Conservation (phyloP, 768 basidiomycete species). For the Rhodotorula graminis region DNA sequence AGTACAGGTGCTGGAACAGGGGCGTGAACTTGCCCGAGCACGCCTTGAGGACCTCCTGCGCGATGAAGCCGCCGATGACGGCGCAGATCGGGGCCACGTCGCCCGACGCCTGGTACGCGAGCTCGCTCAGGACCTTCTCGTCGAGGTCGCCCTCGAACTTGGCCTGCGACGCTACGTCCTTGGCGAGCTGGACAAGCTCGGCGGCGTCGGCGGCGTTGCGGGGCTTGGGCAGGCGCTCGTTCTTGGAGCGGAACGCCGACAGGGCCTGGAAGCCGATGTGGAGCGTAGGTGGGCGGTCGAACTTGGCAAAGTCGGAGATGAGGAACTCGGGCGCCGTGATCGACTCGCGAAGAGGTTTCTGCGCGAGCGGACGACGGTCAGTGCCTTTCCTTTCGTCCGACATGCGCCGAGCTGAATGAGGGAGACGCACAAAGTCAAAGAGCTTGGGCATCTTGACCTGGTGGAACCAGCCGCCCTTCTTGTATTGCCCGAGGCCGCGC, state of each 20-base stretch:
- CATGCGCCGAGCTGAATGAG: no score
- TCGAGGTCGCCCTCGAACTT: slow-evolving; percentile 64
- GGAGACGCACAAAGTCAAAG: slow-evolving; percentile 73
- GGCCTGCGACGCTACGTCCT: slow-evolving; percentile 57
- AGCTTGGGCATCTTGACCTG: slow-evolving; percentile 99
- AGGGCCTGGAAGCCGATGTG: slow-evolving; percentile 94
- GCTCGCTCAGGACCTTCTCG: slow-evolving; percentile 67
- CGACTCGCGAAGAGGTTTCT: slow-evolving; percentile 93
- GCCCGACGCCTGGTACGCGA: slow-evolving; percentile 85
- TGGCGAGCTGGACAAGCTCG: slow-evolving; percentile 66
- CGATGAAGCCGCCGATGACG: slow-evolving; percentile 93
- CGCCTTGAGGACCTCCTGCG: slow-evolving; percentile 95
- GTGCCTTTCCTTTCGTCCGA: background rate
- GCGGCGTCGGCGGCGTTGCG: slow-evolving; percentile 76
- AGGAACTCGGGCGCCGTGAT: slow-evolving; percentile 75
- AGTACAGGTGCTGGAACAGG: slow-evolving; percentile 89
- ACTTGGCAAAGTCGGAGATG: slow-evolving; percentile 95
- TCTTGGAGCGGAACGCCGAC: slow-evolving; percentile 61
- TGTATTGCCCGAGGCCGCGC: slow-evolving; percentile 67
- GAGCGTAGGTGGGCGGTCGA: slow-evolving; percentile 81
- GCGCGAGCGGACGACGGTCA: background rate
- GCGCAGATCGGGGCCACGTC: slow-evolving; percentile 85
- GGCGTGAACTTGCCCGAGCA: slow-evolving; percentile 98
- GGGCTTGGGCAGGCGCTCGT: slow-evolving; percentile 70
- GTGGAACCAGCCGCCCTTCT: slow-evolving; percentile 85